Percentiles rank a stretch among this genome's conserved stretches.
These are phyloP conservation scores for Leishmania major DNA, from an alignment of 208 protist species.

Conservation along the genomic window DNA sequence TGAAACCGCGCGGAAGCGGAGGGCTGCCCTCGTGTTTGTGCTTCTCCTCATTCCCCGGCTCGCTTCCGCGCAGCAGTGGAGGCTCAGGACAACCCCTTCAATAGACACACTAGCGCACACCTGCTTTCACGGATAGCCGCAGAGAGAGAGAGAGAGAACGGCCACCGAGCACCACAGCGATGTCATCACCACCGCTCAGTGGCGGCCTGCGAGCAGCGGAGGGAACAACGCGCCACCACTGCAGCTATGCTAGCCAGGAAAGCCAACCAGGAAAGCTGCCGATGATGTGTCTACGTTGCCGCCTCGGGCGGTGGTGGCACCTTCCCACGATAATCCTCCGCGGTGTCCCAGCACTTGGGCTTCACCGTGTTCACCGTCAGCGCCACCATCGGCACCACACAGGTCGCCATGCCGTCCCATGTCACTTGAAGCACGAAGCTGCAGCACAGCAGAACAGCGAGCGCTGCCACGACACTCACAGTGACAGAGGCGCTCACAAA, in stretches of 20 bases:
- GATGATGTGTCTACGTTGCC: neutral
- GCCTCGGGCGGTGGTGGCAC: conserved; percentile 7
- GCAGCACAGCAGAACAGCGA: conserved; percentile 36
- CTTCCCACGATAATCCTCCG: conserved; percentile 57
- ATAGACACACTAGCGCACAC: neutral
- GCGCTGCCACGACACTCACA: conserved; percentile 18
- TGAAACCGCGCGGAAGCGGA: neutral
- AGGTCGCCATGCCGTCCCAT: conserved; percentile 21
- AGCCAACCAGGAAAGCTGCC: neutral
- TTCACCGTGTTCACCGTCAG: conserved; percentile 43
- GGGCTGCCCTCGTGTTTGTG: neutral
- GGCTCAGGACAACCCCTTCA: neutral
- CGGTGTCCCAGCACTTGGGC: conserved; percentile 49
- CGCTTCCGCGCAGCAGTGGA: neutral
- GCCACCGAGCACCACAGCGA: neutral
- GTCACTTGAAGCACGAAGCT: conserved; percentile 23
- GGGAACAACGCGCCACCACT: neutral
- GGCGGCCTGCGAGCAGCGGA: neutral
- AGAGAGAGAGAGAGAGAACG: neutral
- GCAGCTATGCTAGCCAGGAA: neutral
- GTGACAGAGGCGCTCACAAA: conserved; percentile 34
- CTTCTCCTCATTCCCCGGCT: neutral
- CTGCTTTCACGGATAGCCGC: neutral
- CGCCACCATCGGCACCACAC: conserved; percentile 34
- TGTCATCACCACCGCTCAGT: neutral